A percentile compares a stretch with the other conserved stretches of the same genome.
phyloP scores from a whole-genome alignment of 495 filamentous ascomycete species.

The Apodospora peruviana region DNA sequence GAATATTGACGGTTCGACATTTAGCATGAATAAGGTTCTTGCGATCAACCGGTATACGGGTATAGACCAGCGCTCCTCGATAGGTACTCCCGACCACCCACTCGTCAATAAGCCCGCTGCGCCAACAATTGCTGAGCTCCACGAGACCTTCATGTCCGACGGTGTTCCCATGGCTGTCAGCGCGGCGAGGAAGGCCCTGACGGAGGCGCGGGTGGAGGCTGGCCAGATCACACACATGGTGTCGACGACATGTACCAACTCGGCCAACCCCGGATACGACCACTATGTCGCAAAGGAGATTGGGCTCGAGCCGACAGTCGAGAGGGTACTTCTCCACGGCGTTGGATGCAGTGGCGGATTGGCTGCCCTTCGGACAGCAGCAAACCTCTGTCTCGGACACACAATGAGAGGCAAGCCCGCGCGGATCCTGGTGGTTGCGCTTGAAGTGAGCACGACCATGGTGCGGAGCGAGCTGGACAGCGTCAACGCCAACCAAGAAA shows the following conservation, averaged over 20 bases:
- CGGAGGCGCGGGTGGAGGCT: slow-evolving; percentile 43
- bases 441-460: slow-evolving; percentile 54
- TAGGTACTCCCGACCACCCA: slow-evolving; percentile 51
- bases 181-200: slow-evolving; percentile 55
- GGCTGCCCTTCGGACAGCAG: slow-evolving; percentile 54
- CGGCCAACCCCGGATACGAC: slow-evolving; percentile 65
- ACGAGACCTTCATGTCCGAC: slow-evolving; percentile 48
- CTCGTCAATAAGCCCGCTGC: slow-evolving; percentile 47
- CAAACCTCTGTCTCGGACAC: slow-evolving; percentile 56
- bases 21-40: slow-evolving; percentile 52
- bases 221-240: slow-evolving; percentile 59
- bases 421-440: slow-evolving; percentile 53
- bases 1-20: background rate
- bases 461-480: slow-evolving; percentile 56
- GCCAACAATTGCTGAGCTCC: slow-evolving; percentile 52
- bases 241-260: slow-evolving; percentile 61
- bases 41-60: slow-evolving; percentile 59
- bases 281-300: slow-evolving; percentile 54
- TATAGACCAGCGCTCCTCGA: slow-evolving; percentile 56
- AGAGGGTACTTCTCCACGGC: slow-evolving; percentile 57
- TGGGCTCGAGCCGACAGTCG: slow-evolving; percentile 41
- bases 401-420: slow-evolving; percentile 45
- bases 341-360: slow-evolving; percentile 62
- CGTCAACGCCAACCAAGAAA: slow-evolving; percentile 45
- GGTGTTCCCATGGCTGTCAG: slow-evolving; percentile 53